Evolutionary conservation across 495 filamentous ascomycete species (phyloP), one percentile per base, ranked within the genome.

Genomic region (Penicilliopsis zonata): DNA sequence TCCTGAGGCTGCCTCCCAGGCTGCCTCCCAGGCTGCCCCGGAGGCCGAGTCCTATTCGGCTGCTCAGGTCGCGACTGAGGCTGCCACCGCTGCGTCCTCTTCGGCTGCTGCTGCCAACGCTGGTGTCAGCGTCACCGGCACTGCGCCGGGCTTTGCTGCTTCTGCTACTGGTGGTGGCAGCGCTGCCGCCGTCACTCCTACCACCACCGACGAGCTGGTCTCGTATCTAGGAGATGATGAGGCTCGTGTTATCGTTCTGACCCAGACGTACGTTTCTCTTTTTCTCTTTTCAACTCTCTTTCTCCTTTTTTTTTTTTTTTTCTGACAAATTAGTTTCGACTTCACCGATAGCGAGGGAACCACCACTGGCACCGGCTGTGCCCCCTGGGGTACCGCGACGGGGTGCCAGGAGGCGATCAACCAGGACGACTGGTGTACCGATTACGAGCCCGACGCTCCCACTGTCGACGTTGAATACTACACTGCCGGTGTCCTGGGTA

Each of bases 321-420:
- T n/a, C n/a, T n/a, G n/a, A n/a, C n/a, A n/a, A 14, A 32, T 9
- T 12, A 32, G 30, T 5, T 63, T 59, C 35, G 61, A 65, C 45
- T 67, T 61, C 55, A 50, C 40, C 20, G 52, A 45, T 30, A 61
- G 42, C 13, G 63, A 65, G 41, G 63, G 61, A 29, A 59, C 54
- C 8, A 49, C 44, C n/a, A 51, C 51, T 28, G 43, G 28, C 23
- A 61, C 51, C 28, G 67, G 66, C 18, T 70, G 65, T 34, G 53
- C 61, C 28, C 58, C 59, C 13, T 65, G 63, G 59, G 55, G 55
- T 13, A 62, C 60, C 32, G 52, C 30, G 20, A 46, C 44, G 32
- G 59, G 27, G 18, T 69, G 56, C 41, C 71, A 67, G 49, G 33
- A 65, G 30, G 71, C 71, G 25, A 74, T 75, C 41, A 67, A 70